phyloP scores from a whole-genome alignment of 31 red algal genomes.

The Asparagopsis taxiformis region DNA sequence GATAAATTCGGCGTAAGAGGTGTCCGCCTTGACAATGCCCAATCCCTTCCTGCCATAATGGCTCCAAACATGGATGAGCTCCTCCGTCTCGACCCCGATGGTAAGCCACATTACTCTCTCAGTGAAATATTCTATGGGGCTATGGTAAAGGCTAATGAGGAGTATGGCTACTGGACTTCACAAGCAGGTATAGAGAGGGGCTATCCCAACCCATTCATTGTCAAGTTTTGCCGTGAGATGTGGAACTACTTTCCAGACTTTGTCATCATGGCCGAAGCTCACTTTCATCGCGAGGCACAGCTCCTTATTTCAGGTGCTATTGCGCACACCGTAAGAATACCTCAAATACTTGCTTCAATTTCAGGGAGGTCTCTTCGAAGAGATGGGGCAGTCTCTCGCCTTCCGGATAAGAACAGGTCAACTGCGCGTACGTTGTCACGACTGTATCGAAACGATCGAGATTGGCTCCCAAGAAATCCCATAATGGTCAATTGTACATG shows the following conservation, averaged over 20 bases:
- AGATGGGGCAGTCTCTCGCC: conserved; percentile 83
- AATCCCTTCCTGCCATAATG: conserved; percentile 90
- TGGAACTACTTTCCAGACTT: conserved; percentile 93
- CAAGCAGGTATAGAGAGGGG: conserved; percentile 82
- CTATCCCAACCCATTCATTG: conserved; percentile 97
- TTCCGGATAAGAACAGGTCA: conserved; percentile 72
- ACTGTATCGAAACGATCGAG: conserved; percentile 81
- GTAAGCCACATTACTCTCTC: conserved; percentile 88
- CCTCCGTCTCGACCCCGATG: conserved; percentile 82
- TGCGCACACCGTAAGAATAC: conserved; percentile 81
- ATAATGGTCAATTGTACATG: conserved; percentile 92
- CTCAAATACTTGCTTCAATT: conserved; percentile 94
- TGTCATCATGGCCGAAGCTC: conserved; percentile 84
- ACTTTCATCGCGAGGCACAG: conserved; percentile 97
- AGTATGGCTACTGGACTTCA: conserved; percentile 95
- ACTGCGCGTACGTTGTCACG: conserved; percentile 85
- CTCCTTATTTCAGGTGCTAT: conserved; percentile 78
- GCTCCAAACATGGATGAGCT: conserved; percentile 85
- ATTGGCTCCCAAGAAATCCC: conserved; percentile 80
- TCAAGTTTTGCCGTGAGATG: conserved; percentile 93
- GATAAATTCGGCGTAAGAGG: conserved; percentile 87
- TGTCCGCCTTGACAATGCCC: conserved; percentile 97
- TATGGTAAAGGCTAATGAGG: conserved; percentile 94
- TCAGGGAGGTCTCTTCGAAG: conserved; percentile 92
- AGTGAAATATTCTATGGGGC: conserved; percentile 87